Conservation (phyloP, 2,329 filamentous ascomycete species). For the Aspergillus ibericus region DNA sequence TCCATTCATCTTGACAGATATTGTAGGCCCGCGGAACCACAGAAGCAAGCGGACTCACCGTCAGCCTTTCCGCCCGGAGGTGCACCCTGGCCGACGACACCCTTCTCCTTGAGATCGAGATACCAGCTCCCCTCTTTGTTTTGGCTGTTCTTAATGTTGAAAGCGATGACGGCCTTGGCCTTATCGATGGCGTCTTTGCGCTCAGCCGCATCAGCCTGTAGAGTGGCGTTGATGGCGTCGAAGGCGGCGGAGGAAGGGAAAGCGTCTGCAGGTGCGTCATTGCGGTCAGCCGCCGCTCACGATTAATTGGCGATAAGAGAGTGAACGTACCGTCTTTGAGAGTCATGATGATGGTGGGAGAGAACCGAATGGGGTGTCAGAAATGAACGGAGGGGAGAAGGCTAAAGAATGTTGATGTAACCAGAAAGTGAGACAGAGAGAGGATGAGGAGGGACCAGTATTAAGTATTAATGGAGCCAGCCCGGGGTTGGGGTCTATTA, state of each 20-base stretch:
- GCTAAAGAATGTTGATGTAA: constrained; percentile 10
- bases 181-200: constrained; percentile 87
- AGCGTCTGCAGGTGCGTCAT: constrained; percentile 54
- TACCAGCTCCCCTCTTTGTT: constrained; percentile 86
- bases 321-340: constrained; percentile 67
- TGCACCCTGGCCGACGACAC: constrained; percentile 74
- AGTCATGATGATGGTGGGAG: constrained; percentile 57
- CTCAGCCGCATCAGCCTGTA: constrained; percentile 68
- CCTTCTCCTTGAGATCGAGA: constrained; percentile 91
- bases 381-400: constrained; percentile 4
- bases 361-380: neutral
- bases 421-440: neutral
- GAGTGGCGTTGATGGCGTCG: constrained; percentile 75
- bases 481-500: constrained; percentile 11
- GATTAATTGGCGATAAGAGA: neutral
- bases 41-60: constrained; percentile 55
- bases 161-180: constrained; percentile 83
- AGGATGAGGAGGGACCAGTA: constrained; percentile 12
- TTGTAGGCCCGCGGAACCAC: neutral
- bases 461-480: constrained; percentile 24
- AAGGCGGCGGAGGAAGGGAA: constrained; percentile 92
- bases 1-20: neutral
- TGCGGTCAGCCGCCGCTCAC: constrained; percentile 10
- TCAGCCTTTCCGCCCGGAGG: constrained; percentile 76
- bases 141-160: constrained; percentile 83